phyloP scores from a whole-genome alignment of 2,329 filamentous ascomycete species.

The Paraphoma sp. region DNA sequence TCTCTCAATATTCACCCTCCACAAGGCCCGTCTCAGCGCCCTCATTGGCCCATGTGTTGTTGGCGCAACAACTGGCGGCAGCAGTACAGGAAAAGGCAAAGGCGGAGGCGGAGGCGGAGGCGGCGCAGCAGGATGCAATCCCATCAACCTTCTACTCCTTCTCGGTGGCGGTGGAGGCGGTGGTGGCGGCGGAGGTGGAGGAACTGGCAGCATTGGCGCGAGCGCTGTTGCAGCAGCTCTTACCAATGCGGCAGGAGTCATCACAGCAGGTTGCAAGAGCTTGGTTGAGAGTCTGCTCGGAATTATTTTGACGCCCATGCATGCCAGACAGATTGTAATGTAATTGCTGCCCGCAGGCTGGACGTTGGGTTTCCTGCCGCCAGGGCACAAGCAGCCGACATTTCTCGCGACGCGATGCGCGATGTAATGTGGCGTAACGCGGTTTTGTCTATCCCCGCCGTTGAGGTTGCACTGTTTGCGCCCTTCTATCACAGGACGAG shows the following conservation, averaged over 20 bases:
- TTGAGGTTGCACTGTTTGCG: background rate
- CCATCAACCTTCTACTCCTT: background rate
- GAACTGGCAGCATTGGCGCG: background rate
- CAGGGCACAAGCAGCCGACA: constrained; percentile 1
- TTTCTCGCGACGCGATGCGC: background rate
- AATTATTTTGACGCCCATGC: background rate
- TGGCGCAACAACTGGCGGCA: too few species aligned
- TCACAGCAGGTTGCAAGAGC: constrained; percentile 1
- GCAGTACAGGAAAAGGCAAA: too few species aligned
- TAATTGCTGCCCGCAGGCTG: background rate
- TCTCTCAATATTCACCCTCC: background rate
- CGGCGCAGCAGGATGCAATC: too few species aligned
- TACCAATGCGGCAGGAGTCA: too few species aligned
- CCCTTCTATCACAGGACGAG: too few species aligned
- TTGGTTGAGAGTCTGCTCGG: background rate
- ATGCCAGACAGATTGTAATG: background rate
- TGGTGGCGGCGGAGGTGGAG: background rate
- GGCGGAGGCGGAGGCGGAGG: too few species aligned
- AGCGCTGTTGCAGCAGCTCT: too few species aligned
- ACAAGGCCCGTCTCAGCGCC: background rate
- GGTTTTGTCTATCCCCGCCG: background rate
- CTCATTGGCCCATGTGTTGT: background rate
- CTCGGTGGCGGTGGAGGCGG: background rate
- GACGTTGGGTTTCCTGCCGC: background rate
- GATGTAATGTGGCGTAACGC: background rate